A percentile compares a stretch with the other conserved stretches of the same genome.
Conservation (phyloP, 2,329 filamentous ascomycete genomes). For the Chaetomium sp. region DNA sequence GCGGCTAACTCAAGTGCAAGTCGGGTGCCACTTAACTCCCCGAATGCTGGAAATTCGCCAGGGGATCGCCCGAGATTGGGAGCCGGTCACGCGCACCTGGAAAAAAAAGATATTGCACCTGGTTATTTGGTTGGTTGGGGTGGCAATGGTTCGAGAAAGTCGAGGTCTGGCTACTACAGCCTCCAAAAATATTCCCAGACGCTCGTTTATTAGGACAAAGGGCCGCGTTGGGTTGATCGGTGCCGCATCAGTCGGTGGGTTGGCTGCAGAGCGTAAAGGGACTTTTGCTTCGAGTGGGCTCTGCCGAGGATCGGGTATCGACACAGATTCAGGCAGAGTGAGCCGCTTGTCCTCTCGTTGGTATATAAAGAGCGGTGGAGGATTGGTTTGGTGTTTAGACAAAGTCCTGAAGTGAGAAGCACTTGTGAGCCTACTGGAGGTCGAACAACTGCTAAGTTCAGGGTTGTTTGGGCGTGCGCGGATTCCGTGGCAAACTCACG, state of each 20-base stretch:
- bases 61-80: constrained; percentile 11
- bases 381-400: too few relatives aligned
- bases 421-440: not conserved
- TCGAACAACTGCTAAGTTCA: not conserved
- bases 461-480: not conserved
- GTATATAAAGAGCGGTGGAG: too few relatives aligned
- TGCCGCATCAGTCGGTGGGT: too few relatives aligned
- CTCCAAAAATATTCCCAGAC: not conserved
- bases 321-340: not conserved
- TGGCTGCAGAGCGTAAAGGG: too few relatives aligned
- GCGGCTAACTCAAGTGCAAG: not conserved
- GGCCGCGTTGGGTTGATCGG: too few relatives aligned
- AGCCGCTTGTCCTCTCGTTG: too few relatives aligned
- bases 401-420: too few relatives aligned
- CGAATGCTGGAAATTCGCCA: constrained; percentile 1
- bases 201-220: not conserved
- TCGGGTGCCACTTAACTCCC: constrained; percentile 1
- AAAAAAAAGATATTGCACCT: constrained; percentile 11
- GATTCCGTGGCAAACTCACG: constrained; percentile 12
- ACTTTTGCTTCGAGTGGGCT: not conserved
- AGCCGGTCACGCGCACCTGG: constrained; percentile 21
- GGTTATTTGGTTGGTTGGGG: constrained; percentile 7
- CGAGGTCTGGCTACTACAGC: too few relatives aligned
- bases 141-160: too few relatives aligned
- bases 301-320: not conserved